These are phyloP conservation scores for Myxozyma vanderwaltii DNA, from an alignment of 805 yeast genomes.

Conservation along the genomic window DNA sequence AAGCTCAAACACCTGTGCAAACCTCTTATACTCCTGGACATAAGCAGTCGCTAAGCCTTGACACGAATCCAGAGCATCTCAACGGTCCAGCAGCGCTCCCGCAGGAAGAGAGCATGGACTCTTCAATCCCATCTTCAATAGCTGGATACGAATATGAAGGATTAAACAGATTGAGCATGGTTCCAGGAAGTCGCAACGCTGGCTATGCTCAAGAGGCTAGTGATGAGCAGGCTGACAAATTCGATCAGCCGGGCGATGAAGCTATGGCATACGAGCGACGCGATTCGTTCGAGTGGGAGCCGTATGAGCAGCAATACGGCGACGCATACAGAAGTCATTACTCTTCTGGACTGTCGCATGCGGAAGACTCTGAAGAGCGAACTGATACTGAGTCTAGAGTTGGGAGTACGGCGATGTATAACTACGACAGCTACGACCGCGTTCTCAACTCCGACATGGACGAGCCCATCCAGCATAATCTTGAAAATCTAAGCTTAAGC, in stretches of 20 bases:
- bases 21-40: background rate
- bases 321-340: background rate
- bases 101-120: conserved; percentile 13
- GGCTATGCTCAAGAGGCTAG: too few relatives aligned
- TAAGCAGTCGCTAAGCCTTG: background rate
- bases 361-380: background rate
- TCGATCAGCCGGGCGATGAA: background rate
- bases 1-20: background rate
- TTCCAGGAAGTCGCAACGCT: background rate
- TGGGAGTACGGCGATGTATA: conserved; percentile 9
- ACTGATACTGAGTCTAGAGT: conserved; percentile 2
- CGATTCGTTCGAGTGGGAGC: background rate
- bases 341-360: conserved; percentile 1
- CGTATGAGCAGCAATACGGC: background rate
- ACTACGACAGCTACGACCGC: background rate
- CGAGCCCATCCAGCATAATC: conserved; percentile 14
- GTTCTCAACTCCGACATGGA: background rate
- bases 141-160: conserved; percentile 22
- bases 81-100: background rate
- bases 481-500: conserved; percentile 15
- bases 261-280: background rate
- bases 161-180: conserved; percentile 14
- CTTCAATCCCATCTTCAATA: conserved; percentile 26
- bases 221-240: too few relatives aligned
- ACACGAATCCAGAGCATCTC: background rate